A percentile compares a stretch with the other conserved stretches of the same genome.
Evolutionary conservation across 768 basidiomycete genomes (phyloP).

Genomic region (Tephrocybe sp.): DNA sequence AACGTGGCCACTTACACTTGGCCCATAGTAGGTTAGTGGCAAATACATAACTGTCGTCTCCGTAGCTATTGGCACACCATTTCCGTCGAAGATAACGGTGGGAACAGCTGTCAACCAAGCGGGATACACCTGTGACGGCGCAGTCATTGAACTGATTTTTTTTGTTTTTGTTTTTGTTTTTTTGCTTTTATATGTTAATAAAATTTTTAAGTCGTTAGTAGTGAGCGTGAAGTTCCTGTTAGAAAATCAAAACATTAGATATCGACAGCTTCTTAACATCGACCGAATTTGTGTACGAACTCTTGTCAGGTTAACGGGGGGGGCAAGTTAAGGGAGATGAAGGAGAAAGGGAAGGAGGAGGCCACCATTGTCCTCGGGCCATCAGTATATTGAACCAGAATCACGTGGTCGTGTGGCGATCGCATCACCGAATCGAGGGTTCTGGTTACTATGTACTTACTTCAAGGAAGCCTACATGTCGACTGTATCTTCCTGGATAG

Average conservation of each 20-base stretch:
- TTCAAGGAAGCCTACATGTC: not conserved
- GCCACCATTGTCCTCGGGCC: constrained; percentile 3
- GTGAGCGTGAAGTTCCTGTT: constrained; percentile 36
- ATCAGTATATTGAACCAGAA: constrained; percentile 15
- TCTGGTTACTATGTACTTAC: no score
- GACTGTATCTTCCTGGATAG: no score
- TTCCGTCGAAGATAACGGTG: constrained; percentile 48
- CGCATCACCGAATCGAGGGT: not conserved
- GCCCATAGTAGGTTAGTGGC: constrained; percentile 80
- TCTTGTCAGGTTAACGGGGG: constrained; percentile 10
- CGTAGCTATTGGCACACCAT: constrained; percentile 54
- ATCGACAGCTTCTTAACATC: not conserved
- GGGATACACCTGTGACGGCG: constrained; percentile 65
- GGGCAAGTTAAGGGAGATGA: not conserved
- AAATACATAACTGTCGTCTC: constrained; percentile 55
- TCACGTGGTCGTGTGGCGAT: constrained; percentile 14
- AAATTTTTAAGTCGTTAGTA: constrained; percentile 36
- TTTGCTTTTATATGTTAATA: constrained; percentile 14
- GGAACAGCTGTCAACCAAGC: constrained; percentile 67
- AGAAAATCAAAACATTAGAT: not conserved
- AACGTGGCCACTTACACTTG: constrained; percentile 48
- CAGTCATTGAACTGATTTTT: constrained; percentile 39
- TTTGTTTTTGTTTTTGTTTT: constrained; percentile 15
- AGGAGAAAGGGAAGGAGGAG: constrained; percentile 5
- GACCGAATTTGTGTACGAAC: not conserved